A percentile compares a stretch with the other conserved stretches of the same genome.
phyloP scores from a whole-genome alignment of 2,329 filamentous ascomycete species.

The Epichloe festucae region DNA sequence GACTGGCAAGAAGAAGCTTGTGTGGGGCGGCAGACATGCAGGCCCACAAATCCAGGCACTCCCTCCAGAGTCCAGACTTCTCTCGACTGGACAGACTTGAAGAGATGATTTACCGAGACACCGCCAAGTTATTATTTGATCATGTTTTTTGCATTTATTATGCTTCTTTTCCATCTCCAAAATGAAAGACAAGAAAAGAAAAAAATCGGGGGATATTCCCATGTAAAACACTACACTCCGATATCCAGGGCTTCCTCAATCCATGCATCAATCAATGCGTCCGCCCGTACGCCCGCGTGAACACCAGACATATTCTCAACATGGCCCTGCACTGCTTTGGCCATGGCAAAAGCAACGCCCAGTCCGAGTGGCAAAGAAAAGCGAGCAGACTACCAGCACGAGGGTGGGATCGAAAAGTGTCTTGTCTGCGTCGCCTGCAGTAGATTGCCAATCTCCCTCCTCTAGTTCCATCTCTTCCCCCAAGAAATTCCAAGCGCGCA shows the following conservation, averaged over 20 bases:
- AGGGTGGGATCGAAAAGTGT: not conserved
- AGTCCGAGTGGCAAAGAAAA: not conserved
- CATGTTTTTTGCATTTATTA: not conserved
- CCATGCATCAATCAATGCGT: not conserved
- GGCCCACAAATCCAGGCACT: no score
- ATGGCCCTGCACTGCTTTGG: not conserved
- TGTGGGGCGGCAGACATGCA: not conserved
- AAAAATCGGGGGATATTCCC: conserved; percentile 1
- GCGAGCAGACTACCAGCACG: not conserved
- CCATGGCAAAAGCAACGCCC: not conserved
- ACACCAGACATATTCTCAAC: conserved; percentile 13
- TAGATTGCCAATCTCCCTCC: not conserved
- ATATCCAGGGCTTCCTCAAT: conserved; percentile 7
- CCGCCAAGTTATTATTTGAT: no score
- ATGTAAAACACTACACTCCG: conserved; percentile 3
- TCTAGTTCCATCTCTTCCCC: not conserved
- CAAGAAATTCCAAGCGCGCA: conserved; percentile 11
- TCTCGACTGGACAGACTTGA: no score
- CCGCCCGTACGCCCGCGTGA: conserved; percentile 8
- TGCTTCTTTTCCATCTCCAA: conserved; percentile 4
- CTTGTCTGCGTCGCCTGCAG: not conserved
- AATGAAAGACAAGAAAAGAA: not conserved
- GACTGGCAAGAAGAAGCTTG: not conserved
- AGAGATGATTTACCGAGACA: no score
- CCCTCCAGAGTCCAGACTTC: not conserved